Conservation (phyloP, 1,139 yeast species). For the Eremothecium gossypii region DNA sequence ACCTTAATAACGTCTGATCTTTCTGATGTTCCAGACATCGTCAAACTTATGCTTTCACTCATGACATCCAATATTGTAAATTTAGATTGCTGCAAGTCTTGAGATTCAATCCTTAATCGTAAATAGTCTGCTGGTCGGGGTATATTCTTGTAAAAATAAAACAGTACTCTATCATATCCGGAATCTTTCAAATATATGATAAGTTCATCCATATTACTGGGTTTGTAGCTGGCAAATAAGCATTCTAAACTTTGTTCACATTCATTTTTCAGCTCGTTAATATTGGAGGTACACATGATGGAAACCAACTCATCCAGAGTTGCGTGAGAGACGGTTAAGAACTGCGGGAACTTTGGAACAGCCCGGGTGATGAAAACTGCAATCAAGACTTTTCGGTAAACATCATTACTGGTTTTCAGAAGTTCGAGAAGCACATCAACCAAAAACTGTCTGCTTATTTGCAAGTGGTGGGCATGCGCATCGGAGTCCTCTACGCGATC, state of each 20-base stretch:
- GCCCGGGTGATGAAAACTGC: constrained; percentile 67
- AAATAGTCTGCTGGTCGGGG: constrained; percentile 45
- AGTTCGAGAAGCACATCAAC: constrained; percentile 25
- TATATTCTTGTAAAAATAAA: constrained; percentile 46
- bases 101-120: constrained; percentile 27
- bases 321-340: constrained; percentile 58
- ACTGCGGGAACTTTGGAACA: constrained; percentile 73
- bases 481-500: constrained; percentile 6
- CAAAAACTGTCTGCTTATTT: constrained; percentile 26
- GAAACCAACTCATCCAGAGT: constrained; percentile 41
- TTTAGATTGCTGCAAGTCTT: background rate
- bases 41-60: constrained; percentile 1
- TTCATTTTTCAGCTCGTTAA: constrained; percentile 35
- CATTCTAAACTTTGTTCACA: constrained; percentile 67
- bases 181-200: constrained; percentile 45
- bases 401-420: constrained; percentile 11
- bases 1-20: constrained; percentile 1
- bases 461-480: constrained; percentile 6
- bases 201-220: constrained; percentile 38
- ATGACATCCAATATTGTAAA: constrained; percentile 3
- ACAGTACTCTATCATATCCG: constrained; percentile 48
- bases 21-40: constrained; percentile 1
- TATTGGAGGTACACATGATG: constrained; percentile 36
- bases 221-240: constrained; percentile 52
- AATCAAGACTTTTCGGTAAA: constrained; percentile 32